Percentiles rank a stretch among this genome's conserved stretches.
phyloP scores from a whole-genome alignment of 441 rosid species.

The Raphanus hybrid region DNA sequence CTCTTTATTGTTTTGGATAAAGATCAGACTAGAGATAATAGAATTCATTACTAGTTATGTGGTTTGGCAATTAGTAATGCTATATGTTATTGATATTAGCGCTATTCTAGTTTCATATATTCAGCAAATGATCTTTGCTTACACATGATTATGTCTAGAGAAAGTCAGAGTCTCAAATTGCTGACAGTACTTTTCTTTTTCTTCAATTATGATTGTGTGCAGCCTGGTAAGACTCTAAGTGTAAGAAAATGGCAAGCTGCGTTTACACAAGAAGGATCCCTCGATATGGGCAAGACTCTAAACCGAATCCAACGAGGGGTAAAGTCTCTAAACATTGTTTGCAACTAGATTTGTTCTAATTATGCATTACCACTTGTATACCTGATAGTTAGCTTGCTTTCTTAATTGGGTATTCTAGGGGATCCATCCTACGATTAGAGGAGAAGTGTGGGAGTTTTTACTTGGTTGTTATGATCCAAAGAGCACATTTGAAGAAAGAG shows the following conservation, averaged over 20 bases:
- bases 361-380: too few relatives aligned
- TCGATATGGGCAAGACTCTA: conserved; percentile 84
- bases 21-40: background rate
- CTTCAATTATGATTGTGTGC: conserved; percentile 36
- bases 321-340: conserved; percentile 38
- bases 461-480: conserved; percentile 89
- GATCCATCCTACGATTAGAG: conserved; percentile 94
- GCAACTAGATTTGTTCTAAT: background rate
- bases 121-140: background rate
- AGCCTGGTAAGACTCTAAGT: conserved; percentile 97
- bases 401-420: conserved; percentile 50
- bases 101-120: background rate
- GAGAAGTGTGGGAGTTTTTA: conserved; percentile 98
- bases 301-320: conserved; percentile 87
- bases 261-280: conserved; percentile 68
- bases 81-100: background rate
- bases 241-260: conserved; percentile 93
- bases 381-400: too few relatives aligned
- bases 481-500: conserved; percentile 91
- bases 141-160: background rate
- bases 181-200: conserved; percentile 1
- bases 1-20: background rate
- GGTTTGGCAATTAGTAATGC: background rate
- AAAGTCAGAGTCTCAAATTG: background rate
- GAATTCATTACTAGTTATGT: background rate